Conservation (phyloP, 2,329 filamentous ascomycete genomes). For the Colletotrichum sp. region DNA sequence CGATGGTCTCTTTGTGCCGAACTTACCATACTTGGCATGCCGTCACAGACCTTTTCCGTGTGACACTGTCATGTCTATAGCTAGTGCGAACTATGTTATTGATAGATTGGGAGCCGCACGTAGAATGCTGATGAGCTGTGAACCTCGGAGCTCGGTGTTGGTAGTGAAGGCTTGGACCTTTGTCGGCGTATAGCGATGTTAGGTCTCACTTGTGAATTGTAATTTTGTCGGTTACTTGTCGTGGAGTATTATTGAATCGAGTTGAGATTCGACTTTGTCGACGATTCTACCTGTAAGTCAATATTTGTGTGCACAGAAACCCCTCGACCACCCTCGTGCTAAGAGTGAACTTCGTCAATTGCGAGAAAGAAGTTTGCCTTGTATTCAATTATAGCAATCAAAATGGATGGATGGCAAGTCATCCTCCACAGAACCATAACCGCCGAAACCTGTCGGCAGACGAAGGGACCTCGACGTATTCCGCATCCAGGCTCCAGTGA, state of each 20-base stretch:
- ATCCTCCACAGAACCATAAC: neutral
- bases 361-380: neutral
- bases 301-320: neutral
- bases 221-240: neutral
- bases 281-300: accelerated
- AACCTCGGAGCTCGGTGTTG: accelerated
- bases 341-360: neutral
- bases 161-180: neutral
- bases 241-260: neutral
- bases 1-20: neutral
- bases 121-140: neutral
- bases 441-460: neutral
- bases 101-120: neutral
- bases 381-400: neutral
- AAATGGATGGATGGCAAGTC: neutral
- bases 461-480: neutral
- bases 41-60: neutral
- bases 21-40: neutral
- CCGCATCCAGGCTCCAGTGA: neutral
- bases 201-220: neutral
- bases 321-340: too few species aligned
- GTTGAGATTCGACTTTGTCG: neutral
- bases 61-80: neutral
- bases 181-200: accelerated
- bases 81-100: neutral